Conservation (phyloP, 2,329 filamentous ascomycete species). For the Onygenales sp. region DNA sequence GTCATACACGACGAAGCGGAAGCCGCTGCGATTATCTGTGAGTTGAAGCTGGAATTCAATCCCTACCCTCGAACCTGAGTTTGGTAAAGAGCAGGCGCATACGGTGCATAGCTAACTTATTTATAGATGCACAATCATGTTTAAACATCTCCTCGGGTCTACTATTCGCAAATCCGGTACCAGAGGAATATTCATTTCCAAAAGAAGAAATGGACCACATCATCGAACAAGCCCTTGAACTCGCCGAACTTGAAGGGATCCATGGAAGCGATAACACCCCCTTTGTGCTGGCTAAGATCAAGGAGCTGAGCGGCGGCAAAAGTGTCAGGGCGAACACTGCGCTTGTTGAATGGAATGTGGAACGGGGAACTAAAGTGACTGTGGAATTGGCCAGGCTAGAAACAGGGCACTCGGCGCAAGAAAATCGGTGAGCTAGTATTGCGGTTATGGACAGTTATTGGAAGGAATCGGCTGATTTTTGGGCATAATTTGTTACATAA, state of each 20-base stretch:
- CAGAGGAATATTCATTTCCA: conserved; percentile 58
- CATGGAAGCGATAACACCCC: conserved; percentile 74
- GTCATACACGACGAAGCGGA: conserved; percentile 66
- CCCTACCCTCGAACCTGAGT: too few relatives aligned
- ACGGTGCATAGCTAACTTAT: not conserved
- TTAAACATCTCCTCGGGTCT: conserved; percentile 69
- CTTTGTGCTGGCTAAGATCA: conserved; percentile 69
- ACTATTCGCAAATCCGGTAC: conserved; percentile 82
- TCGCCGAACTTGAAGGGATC: conserved; percentile 56
- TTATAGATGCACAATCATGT: conserved; percentile 57
- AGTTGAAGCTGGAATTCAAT: conserved; percentile 18
- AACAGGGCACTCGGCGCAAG: conserved; percentile 17
- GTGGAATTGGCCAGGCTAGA: conserved; percentile 51
- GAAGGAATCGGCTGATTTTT: conserved; percentile 25
- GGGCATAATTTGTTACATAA: conserved; percentile 22
- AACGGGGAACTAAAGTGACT: conserved; percentile 55
- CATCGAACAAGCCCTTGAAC: conserved; percentile 58
- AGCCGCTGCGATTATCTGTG: conserved; percentile 77
- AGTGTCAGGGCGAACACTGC: conserved; percentile 67
- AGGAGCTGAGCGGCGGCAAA: conserved; percentile 62
- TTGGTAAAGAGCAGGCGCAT: too few relatives aligned
- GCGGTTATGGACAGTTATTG: conserved; percentile 6
- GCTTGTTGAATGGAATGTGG: conserved; percentile 58
- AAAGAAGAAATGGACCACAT: conserved; percentile 59
- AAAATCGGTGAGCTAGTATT: conserved; percentile 30